These are phyloP conservation scores for Boletus patriciae DNA, from an alignment of 768 basidiomycete genomes.

Conservation along the genomic window DNA sequence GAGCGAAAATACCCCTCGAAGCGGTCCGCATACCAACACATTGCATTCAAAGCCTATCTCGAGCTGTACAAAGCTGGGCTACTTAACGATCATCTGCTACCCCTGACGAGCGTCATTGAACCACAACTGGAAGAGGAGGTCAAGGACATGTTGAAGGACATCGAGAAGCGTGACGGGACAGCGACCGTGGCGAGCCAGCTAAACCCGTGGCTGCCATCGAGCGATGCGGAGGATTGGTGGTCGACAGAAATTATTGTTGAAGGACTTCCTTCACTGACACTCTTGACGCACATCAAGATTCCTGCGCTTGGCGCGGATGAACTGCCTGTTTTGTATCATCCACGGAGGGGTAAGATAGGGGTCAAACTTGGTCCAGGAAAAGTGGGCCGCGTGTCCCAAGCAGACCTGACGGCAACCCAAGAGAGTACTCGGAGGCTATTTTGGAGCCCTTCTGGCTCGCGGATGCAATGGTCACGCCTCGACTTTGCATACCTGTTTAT, in stretches of 20 bases:
- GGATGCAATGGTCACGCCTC: constrained; percentile 61
- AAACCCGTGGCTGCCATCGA: constrained; percentile 57
- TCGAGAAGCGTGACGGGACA: constrained; percentile 61
- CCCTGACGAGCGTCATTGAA: constrained; percentile 55
- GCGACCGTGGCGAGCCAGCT: constrained; percentile 58
- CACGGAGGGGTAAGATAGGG: constrained; percentile 34
- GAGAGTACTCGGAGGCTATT: constrained; percentile 61
- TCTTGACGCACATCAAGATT: constrained; percentile 48
- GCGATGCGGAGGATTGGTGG: constrained; percentile 46
- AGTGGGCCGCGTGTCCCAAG: constrained; percentile 16
- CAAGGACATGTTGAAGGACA: constrained; percentile 55
- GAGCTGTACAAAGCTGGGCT: constrained; percentile 56
- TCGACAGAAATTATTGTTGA: constrained; percentile 49
- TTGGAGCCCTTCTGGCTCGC: constrained; percentile 54
- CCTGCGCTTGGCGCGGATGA: constrained; percentile 39
- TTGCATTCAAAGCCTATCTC: constrained; percentile 69
- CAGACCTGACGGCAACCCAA: constrained; percentile 39
- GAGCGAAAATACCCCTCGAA: constrained; percentile 51
- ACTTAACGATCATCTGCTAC: constrained; percentile 70
- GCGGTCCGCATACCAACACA: constrained; percentile 64
- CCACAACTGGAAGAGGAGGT: constrained; percentile 61
- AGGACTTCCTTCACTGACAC: constrained; percentile 45
- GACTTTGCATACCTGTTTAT: constrained; percentile 69
- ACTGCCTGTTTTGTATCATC: constrained; percentile 50
- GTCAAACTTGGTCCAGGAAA: constrained; percentile 31